Conservation (phyloP, 139 green algal species). For the Astrephomene gubernaculifera region DNA sequence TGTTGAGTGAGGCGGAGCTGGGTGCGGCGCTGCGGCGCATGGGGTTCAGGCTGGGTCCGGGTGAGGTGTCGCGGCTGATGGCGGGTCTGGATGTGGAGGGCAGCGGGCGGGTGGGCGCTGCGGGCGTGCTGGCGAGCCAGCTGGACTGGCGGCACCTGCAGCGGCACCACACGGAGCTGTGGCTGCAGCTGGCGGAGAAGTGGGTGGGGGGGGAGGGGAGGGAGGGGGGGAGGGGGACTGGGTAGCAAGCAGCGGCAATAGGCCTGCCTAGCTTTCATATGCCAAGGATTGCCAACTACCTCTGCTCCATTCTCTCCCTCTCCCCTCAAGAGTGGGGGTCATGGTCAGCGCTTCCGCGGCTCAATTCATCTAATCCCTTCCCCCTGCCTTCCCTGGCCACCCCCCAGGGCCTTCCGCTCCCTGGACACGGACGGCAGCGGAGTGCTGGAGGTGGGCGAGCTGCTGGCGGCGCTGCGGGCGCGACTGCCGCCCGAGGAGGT, state of each 20-base stretch:
- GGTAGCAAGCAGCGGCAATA: too few relatives aligned
- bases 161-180: constrained; percentile 71
- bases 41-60: constrained; percentile 49
- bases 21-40: constrained; percentile 13
- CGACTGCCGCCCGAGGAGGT: constrained; percentile 59
- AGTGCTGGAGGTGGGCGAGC: constrained; percentile 47
- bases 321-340: too few relatives aligned
- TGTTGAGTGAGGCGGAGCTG: constrained; percentile 19
- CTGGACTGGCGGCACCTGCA: constrained; percentile 71
- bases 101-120: constrained; percentile 44
- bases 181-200: constrained; percentile 68
- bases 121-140: constrained; percentile 61
- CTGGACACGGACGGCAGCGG: constrained; percentile 59
- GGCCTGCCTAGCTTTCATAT: too few relatives aligned
- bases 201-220: too few relatives aligned
- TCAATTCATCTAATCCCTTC: too few relatives aligned
- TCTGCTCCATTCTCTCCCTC: too few relatives aligned
- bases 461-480: constrained; percentile 46
- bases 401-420: constrained; percentile 42
- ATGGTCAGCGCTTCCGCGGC: too few relatives aligned
- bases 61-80: constrained; percentile 54
- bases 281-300: too few relatives aligned
- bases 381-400: too few relatives aligned
- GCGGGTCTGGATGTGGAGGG: constrained; percentile 49
- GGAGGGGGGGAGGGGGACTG: too few relatives aligned